Evolutionary conservation across 228 moss, liverwort and hornwort species (phyloP).

Genomic region (Sphagnum magellanicum): DNA sequence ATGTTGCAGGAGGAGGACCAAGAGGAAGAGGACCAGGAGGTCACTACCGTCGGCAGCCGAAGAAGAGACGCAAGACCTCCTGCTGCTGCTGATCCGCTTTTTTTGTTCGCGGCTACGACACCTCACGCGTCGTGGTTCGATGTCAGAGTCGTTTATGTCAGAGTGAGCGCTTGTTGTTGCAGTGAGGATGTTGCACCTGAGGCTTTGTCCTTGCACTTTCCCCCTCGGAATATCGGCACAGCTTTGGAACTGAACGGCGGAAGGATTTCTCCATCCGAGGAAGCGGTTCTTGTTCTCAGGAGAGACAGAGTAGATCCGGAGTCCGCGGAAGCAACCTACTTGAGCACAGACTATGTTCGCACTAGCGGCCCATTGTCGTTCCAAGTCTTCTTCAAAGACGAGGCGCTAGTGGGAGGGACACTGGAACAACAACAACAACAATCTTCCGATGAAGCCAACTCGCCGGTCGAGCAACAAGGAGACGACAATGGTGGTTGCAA

Average conservation of each 20-base stretch:
- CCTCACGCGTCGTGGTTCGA: slow-evolving; percentile 36
- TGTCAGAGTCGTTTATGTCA: slow-evolving; percentile 41
- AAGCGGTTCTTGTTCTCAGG: slow-evolving; percentile 25
- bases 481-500: neutral
- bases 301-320: slow-evolving; percentile 56
- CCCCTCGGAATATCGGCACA: slow-evolving; percentile 38
- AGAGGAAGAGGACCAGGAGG: neutral
- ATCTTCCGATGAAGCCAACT: slow-evolving; percentile 1
- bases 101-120: slow-evolving; percentile 9
- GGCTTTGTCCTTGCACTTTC: slow-evolving; percentile 43
- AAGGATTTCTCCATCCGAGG: slow-evolving; percentile 60
- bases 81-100: too few relatives aligned
- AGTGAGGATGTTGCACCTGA: slow-evolving; percentile 60
- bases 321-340: slow-evolving; percentile 52
- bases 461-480: slow-evolving; percentile 11
- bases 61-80: too few relatives aligned
- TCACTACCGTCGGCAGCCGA: neutral
- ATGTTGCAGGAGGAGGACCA: neutral
- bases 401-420: slow-evolving; percentile 38
- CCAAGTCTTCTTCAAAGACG: slow-evolving; percentile 38
- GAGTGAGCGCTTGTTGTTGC: slow-evolving; percentile 34
- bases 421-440: slow-evolving; percentile 22
- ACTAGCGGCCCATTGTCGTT: slow-evolving; percentile 49
- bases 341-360: slow-evolving; percentile 57
- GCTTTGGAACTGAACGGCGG: slow-evolving; percentile 70